Conservation (phyloP, 169 alveolate genomes). For the Cyclospora cayetanensis region DNA sequence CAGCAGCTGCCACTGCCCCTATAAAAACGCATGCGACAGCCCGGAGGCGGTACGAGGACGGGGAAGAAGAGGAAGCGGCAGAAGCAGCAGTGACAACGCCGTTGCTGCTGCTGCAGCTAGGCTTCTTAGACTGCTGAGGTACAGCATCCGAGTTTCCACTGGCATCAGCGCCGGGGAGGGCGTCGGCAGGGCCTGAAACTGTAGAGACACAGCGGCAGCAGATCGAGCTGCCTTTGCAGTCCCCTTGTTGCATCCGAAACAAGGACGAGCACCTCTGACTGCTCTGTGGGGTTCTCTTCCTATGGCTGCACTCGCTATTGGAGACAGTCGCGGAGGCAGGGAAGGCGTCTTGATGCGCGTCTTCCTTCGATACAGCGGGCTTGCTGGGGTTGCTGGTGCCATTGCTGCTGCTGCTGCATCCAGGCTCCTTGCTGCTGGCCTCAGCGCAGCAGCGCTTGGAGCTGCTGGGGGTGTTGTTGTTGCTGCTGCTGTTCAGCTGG, state of each 20-base stretch:
- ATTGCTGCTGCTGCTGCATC: constrained; percentile 12
- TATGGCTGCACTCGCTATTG: too few species aligned
- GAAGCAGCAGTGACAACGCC: not conserved
- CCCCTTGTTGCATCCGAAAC: too few species aligned
- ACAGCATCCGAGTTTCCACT: not conserved
- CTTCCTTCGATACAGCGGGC: too few species aligned
- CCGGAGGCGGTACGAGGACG: not conserved
- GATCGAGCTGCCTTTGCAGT: not conserved
- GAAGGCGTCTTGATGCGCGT: too few species aligned
- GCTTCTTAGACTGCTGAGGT: too few species aligned
- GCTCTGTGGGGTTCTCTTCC: too few species aligned
- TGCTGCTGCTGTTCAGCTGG: constrained; percentile 6
- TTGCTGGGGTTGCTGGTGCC: not conserved
- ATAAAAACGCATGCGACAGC: not conserved
- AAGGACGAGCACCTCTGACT: too few species aligned
- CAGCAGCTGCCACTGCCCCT: constrained; percentile 23
- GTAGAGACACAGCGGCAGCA: constrained; percentile 10
- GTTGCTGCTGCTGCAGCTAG: not conserved
- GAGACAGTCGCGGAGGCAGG: too few species aligned
- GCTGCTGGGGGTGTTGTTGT: not conserved
- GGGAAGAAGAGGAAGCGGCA: not conserved
- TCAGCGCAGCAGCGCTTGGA: not conserved
- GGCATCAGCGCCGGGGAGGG: not conserved
- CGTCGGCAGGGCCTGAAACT: not conserved
- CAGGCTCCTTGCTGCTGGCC: not conserved